A percentile compares a stretch with the other conserved stretches of the same genome.
These are phyloP conservation scores for Triadica sebifera DNA, from an alignment of 345 rosid species.

Conservation along the genomic window DNA sequence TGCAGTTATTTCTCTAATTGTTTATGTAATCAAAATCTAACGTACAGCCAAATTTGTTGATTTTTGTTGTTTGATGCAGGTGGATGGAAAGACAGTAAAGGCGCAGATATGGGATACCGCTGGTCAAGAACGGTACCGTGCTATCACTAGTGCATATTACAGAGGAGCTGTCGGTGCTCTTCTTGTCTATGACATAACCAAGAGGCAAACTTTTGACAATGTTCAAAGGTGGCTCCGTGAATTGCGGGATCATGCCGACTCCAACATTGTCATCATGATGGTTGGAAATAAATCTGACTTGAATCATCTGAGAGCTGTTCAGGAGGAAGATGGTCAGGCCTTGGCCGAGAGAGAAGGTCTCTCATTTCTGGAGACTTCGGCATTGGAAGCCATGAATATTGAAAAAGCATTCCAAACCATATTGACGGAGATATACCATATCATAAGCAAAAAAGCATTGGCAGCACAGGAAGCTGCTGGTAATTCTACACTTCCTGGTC, in stretches of 20 bases:
- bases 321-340: slow-evolving; percentile 25
- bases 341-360: slow-evolving; percentile 35
- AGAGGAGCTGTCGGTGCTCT: slow-evolving; percentile 38
- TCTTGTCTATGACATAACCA: slow-evolving; percentile 34
- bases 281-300: slow-evolving; percentile 34
- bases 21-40: not conserved
- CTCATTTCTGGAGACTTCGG: slow-evolving; percentile 34
- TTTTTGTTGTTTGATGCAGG: slow-evolving; percentile 12
- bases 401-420: slow-evolving; percentile 36
- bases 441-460: slow-evolving; percentile 33
- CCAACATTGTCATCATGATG: slow-evolving; percentile 37
- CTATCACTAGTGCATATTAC: slow-evolving; percentile 34
- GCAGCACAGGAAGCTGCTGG: slow-evolving; percentile 37
- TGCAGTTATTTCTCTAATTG: not conserved
- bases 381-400: slow-evolving; percentile 27
- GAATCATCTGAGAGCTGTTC: slow-evolving; percentile 31
- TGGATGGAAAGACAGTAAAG: slow-evolving; percentile 33
- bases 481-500: slow-evolving; percentile 25
- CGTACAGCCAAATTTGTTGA: not conserved
- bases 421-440: slow-evolving; percentile 29
- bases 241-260: slow-evolving; percentile 33
- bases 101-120: slow-evolving; percentile 37
- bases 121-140: slow-evolving; percentile 32
- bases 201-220: slow-evolving; percentile 34
- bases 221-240: slow-evolving; percentile 34